Base-by-base conservation (phyloP, 495 filamentous ascomycete genomes). In the Penicillium longicatenatum region DNA sequence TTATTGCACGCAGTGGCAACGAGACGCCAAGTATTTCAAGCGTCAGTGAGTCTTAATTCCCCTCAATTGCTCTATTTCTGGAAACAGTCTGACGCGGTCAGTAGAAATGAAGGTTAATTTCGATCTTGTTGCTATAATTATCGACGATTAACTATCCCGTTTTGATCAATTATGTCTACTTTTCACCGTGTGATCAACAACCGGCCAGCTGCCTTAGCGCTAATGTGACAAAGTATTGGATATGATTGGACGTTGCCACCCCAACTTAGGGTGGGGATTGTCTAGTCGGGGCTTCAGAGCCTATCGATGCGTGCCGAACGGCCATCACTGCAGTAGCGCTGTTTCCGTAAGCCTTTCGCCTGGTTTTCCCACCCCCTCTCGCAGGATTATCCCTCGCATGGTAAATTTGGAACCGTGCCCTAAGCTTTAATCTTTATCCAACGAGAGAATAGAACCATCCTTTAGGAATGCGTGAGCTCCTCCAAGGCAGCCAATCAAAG, bases 321-420 rank as follows among this genome's bases (percentile, higher is more conserved):
- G 24, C 24, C 24, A 31, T 33, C 47, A 31, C 47, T 16, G 51
- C 51, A 54, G 51, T 54, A 54, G 51, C 39, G 51, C 29, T 14
- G 11, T 17, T 30, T 30, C 39, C 12, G 20, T 7, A 12, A 22
- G 22, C 51, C 51, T 45, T 16, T 44, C 37, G 21, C 10, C 26
- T 19, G 19, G 24, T 29, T 33, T 31, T 31, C 16, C 16, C 35
- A 39, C 35, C 35, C 35, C 35, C 35, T 39, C 35, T 39, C 35
- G 35, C 35, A 39, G 35, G 35, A 39, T 39, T 11, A 39, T 39
- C 35, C 35, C 35, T 11, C 35, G 35, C 35, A 39, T 39, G 14
- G n/a, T 39, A 39, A 39, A n/a, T 39, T n/a, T 39, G 35, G 35
- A n/a, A 16, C 35, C 35, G 35, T 39, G 35, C 35, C 35, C 11